These are phyloP conservation scores for Megacollybia marginata DNA, from an alignment of 768 basidiomycete species.

Conservation along the genomic window DNA sequence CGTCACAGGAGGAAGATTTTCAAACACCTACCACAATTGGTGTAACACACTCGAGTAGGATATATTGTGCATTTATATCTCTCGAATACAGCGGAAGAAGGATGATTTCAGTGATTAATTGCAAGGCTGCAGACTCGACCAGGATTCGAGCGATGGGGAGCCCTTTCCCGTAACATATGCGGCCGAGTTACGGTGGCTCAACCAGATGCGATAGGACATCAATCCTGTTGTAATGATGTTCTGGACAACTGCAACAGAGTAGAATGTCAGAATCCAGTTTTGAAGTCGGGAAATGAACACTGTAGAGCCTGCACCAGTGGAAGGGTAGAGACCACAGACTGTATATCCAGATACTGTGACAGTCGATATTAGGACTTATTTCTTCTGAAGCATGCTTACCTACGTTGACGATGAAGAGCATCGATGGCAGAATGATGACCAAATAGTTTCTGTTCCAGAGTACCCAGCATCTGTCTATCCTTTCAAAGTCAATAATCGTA, in stretches of 20 bases:
- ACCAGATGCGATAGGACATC: conserved; percentile 16
- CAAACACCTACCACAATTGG: conserved; percentile 6
- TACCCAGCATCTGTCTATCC: conserved; percentile 10
- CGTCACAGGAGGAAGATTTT: too few species aligned
- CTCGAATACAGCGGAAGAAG: conserved; percentile 10
- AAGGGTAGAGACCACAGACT: conserved; percentile 7
- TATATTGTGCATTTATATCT: conserved; percentile 13
- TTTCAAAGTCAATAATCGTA: not conserved
- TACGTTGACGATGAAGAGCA: conserved; percentile 9
- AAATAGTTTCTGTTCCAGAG: conserved; percentile 10
- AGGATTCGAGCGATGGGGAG: conserved; percentile 12
- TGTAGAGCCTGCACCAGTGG: conserved; percentile 1
- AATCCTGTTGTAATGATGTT: conserved; percentile 16
- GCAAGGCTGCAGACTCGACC: conserved; percentile 14
- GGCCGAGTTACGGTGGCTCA: conserved; percentile 3
- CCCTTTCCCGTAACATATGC: not conserved
- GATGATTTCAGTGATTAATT: conserved; percentile 8
- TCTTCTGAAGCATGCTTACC: not conserved
- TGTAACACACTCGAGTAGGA: conserved; percentile 9
- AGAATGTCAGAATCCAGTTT: conserved; percentile 13
- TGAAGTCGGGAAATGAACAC: conserved; percentile 12
- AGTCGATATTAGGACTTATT: not conserved
- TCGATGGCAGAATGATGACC: conserved; percentile 8
- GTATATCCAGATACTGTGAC: conserved; percentile 9
- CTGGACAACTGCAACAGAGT: conserved; percentile 12